Percentiles rank a stretch among this genome's conserved stretches.
These are phyloP conservation scores for Melaleuca quinquenervia DNA, from an alignment of 345 rosid species.

Conservation along the genomic window DNA sequence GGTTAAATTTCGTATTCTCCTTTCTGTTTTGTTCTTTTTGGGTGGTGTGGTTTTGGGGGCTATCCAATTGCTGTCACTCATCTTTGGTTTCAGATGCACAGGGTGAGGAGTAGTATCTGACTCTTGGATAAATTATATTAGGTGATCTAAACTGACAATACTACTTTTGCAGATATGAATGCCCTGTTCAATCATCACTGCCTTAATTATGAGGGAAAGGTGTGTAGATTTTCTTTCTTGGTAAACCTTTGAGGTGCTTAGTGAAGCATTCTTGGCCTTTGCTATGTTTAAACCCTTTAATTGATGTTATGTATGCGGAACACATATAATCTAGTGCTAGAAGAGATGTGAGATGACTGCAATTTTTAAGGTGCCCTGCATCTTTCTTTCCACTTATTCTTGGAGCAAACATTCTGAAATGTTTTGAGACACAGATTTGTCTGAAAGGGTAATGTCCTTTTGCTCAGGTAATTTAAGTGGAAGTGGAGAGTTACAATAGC, in stretches of 20 bases:
- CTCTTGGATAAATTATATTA: background rate
- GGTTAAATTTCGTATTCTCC: background rate
- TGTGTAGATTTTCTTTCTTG: conserved; percentile 5
- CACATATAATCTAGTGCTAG: background rate
- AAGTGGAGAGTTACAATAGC: background rate
- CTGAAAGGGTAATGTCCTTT: background rate
- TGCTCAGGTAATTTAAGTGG: too few species aligned
- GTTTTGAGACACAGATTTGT: background rate
- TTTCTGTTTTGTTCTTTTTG: background rate
- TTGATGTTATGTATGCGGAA: background rate
- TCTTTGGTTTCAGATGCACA: background rate
- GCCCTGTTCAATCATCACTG: conserved; percentile 60
- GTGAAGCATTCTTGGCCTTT: background rate
- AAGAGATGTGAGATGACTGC: background rate
- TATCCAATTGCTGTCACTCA: background rate
- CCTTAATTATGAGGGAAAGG: conserved; percentile 78
- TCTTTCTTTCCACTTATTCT: background rate
- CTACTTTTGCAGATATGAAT: conserved; percentile 59
- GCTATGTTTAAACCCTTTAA: background rate
- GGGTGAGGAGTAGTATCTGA: background rate
- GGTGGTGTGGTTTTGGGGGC: background rate
- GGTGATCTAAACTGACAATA: background rate
- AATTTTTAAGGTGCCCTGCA: background rate
- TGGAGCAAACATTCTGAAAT: background rate
- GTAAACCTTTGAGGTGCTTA: background rate